Conservation (phyloP, 768 basidiomycete genomes). For the Sporobolomyces pararoseus region DNA sequence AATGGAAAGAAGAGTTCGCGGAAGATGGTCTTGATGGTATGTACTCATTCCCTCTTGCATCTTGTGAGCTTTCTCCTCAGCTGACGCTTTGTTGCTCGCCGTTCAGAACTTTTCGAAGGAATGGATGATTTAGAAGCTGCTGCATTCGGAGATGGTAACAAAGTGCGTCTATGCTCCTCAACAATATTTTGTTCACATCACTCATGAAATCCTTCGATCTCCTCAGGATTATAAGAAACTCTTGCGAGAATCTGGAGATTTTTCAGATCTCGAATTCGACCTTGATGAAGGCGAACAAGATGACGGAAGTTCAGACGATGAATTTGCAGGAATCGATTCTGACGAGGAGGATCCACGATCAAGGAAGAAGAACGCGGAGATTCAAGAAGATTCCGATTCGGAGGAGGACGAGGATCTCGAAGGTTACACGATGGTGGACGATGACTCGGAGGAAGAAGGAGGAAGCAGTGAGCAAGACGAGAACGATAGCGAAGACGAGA, state of each 20-base stretch:
- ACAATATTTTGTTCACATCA: no score
- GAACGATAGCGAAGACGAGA: background rate
- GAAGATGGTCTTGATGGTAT: constrained; percentile 82
- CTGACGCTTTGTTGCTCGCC: background rate
- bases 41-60: constrained; percentile 20
- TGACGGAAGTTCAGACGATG: background rate
- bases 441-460: no score
- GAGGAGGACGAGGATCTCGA: no score
- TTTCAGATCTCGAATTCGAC: constrained; percentile 37
- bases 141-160: constrained; percentile 33
- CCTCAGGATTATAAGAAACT: constrained; percentile 41
- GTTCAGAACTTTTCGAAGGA: constrained; percentile 59
- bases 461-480: no score
- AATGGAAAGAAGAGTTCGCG: constrained; percentile 50
- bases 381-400: constrained; percentile 28
- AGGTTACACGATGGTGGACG: no score
- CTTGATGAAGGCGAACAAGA: constrained; percentile 25
- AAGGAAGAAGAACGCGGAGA: constrained; percentile 29
- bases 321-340: constrained; percentile 31
- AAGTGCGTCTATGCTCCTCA: background rate
- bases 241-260: constrained; percentile 38
- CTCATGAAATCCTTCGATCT: no score
- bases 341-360: constrained; percentile 32
- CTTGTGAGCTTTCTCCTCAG: background rate
- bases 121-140: constrained; percentile 50